Conservation (phyloP, 2,329 filamentous ascomycete species). For the Penicillium expansum region DNA sequence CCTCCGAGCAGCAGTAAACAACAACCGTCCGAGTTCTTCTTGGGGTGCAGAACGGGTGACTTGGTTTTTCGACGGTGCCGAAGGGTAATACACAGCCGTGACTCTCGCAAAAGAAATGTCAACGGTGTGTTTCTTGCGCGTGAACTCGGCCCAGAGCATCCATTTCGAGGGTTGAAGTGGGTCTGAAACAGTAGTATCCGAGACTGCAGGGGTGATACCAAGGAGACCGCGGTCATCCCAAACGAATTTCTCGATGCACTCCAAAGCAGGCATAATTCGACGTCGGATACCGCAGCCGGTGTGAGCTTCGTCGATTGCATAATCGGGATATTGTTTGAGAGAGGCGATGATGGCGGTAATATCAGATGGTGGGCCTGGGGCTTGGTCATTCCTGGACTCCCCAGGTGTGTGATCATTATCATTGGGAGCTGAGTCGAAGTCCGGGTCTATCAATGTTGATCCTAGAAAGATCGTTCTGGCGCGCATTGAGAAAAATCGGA, state of each 20-base stretch:
- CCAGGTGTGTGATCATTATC: constrained; percentile 11
- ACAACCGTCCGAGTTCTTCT: constrained; percentile 33
- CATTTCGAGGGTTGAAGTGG: background rate
- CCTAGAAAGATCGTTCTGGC: constrained; percentile 44
- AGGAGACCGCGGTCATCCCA: constrained; percentile 33
- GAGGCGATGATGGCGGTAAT: constrained; percentile 36
- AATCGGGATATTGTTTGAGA: constrained; percentile 43
- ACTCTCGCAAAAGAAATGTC: constrained; percentile 29
- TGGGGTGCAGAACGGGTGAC: constrained; percentile 13
- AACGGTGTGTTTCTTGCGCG: constrained; percentile 20
- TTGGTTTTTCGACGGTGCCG: constrained; percentile 10
- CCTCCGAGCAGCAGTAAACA: constrained; percentile 38
- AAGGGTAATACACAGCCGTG: constrained; percentile 18
- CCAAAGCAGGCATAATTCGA: constrained; percentile 39
- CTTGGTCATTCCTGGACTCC: constrained; percentile 6
- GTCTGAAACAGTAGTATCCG: constrained; percentile 8
- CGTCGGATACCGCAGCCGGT: constrained; percentile 43
- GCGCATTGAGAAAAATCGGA: constrained; percentile 42
- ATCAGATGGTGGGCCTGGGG: constrained; percentile 23
- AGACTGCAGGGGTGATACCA: constrained; percentile 23
- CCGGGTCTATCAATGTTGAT: constrained; percentile 39
- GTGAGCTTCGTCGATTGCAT: constrained; percentile 44
- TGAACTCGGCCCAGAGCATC: constrained; percentile 24
- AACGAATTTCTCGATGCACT: constrained; percentile 39
- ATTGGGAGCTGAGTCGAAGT: constrained; percentile 24